Evolutionary conservation across 306 rosid genomes (phyloP), one percentile per base, ranked within the genome.

Genomic region (Citrullus colocynthis): DNA sequence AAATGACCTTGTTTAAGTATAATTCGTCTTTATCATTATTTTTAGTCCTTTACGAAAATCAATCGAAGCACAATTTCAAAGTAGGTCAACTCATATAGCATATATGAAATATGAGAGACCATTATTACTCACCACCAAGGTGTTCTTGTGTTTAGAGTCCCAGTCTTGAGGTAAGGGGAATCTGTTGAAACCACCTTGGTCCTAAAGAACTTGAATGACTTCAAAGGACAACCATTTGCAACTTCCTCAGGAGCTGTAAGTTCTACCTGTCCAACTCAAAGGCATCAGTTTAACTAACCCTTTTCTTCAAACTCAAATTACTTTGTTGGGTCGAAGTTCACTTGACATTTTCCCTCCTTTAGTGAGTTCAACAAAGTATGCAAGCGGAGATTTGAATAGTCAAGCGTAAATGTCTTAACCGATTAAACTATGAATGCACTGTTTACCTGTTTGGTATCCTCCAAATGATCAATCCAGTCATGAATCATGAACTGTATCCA

Each of bases 401-500:
- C 54, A 13, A 51, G 56, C 7, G 7, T 51, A 51, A 51, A 51
- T 51, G 7, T 15, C 56, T 51, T 51, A 18, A 55, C 21, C 59
- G 18, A 55, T 18, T 55, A 55, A 18, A 24, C 2, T 18, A 55
- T 54, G 42, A 30, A 4, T 11, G 14, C 41, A 64, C 2, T 44
- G 44, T 13, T 24, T 67, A 78, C 97, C 87, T 90, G 91, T 72
- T 87, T 67, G 34, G 91, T 92, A 80, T 90, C 97, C 84, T 88
- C 97, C 77, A 92, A 83, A 83, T 90, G 96, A 66, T 92, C 91
- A 51, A 87, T 81, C 97, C 97, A 92, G 76, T 90, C 97, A 84
- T 92, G 97, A 77, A 92, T 83, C 97, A 92, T 90, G 81, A 92
- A 87, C 62, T 92, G 97, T 62, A 90, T 78, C 97, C 97, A 90